These are phyloP conservation scores for Gynandropsis gynandra DNA, from an alignment of 345 rosid species.

Conservation along the genomic window DNA sequence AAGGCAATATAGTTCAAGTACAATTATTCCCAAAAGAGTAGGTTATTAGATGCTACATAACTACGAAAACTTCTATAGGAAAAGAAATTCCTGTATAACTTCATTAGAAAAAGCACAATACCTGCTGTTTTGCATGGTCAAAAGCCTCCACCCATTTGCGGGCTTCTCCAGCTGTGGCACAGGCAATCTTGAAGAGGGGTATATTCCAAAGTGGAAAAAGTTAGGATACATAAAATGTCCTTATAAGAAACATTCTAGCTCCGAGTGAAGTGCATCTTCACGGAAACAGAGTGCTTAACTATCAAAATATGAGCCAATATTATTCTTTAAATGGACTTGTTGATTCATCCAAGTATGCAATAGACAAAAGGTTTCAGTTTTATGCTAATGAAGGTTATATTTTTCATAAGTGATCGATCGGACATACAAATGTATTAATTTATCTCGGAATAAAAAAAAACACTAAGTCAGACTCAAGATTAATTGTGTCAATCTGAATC, in stretches of 20 bases:
- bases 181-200: slow-evolving; percentile 68
- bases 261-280: not conserved
- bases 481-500: slow-evolving; percentile 4
- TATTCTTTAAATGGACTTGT: not conserved
- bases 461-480: slow-evolving; percentile 1
- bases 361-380: no score
- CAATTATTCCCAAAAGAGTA: not conserved
- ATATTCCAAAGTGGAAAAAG: slow-evolving; percentile 20
- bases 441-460: not conserved
- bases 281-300: not conserved
- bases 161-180: slow-evolving; percentile 85
- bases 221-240: slow-evolving; percentile 12
- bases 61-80: slow-evolving; percentile 1
- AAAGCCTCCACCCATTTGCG: slow-evolving; percentile 90
- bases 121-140: slow-evolving; percentile 95
- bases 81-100: slow-evolving; percentile 9
- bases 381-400: no score
- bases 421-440: not conserved
- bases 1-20: not conserved
- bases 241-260: slow-evolving; percentile 6
- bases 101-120: slow-evolving; percentile 23
- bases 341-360: slow-evolving; percentile 6
- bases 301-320: not conserved
- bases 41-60: not conserved
- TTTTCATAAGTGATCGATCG: not conserved